Conservation (phyloP, 352 stramenopile genomes). For the Globisporangium canariense region DNA sequence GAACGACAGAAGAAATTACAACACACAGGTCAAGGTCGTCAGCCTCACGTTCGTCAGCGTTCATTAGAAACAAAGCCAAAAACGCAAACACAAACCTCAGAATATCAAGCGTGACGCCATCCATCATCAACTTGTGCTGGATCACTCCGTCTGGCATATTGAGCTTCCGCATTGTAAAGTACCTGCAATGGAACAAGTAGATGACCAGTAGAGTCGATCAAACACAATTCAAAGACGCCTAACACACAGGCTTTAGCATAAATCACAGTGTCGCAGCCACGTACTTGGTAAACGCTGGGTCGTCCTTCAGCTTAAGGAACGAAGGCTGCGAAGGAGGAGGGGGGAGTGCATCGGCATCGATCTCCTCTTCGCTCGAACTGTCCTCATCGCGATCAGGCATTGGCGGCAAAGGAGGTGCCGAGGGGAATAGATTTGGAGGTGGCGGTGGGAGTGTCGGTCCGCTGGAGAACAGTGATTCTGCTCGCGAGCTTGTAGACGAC, state of each 20-base stretch:
- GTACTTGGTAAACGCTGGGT: conserved; percentile 73
- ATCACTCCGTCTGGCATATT: conserved; percentile 77
- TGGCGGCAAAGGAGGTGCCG: conserved; percentile 28
- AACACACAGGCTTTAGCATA: background rate
- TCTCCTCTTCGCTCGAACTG: conserved; percentile 54
- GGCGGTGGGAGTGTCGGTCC: conserved; percentile 43
- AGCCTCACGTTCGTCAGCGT: background rate
- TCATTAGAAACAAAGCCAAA: background rate
- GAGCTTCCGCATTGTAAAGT: conserved; percentile 85
- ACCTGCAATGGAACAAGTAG: conserved; percentile 33
- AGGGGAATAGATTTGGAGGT: conserved; percentile 20
- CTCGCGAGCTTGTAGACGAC: conserved; percentile 39
- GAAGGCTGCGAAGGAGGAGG: conserved; percentile 15
- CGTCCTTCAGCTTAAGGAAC: conserved; percentile 79
- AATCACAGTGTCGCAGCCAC: background rate
- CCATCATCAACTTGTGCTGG: conserved; percentile 79
- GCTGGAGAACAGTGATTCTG: conserved; percentile 50
- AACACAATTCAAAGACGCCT: background rate
- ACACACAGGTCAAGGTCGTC: background rate
- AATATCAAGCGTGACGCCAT: conserved; percentile 69
- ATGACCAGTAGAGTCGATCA: background rate
- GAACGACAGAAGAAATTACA: background rate
- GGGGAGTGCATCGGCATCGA: conserved; percentile 25
- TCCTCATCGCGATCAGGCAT: conserved; percentile 44
- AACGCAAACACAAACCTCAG: conserved; percentile 33